Percentiles rank a stretch among this genome's conserved stretches.
Evolutionary conservation across 768 basidiomycete genomes (phyloP).

Genomic region (Suillus subalutaceus): DNA sequence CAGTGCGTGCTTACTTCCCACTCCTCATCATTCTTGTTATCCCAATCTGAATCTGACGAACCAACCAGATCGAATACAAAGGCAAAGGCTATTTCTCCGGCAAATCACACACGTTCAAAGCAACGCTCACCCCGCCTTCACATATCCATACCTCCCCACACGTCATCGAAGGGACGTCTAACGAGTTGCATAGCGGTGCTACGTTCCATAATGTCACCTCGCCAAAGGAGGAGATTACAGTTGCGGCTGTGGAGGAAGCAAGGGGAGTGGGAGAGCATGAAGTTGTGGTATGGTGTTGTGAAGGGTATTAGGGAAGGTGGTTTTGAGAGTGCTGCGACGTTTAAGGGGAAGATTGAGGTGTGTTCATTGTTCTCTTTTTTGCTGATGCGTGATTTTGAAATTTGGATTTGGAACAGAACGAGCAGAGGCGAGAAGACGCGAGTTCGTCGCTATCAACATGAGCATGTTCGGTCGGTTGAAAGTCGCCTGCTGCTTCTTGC

Average conservation of each 20-base stretch:
- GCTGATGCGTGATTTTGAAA: neutral
- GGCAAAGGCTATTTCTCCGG: slow-evolving; percentile 96
- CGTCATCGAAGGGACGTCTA: slow-evolving; percentile 76
- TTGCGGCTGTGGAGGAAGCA: slow-evolving; percentile 62
- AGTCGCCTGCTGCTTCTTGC: too few species aligned
- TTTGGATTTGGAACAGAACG: slow-evolving; percentile 65
- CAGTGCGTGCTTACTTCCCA: slow-evolving; percentile 35
- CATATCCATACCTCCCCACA: slow-evolving; percentile 45
- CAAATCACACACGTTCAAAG: slow-evolving; percentile 92
- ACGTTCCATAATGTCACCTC: slow-evolving; percentile 78
- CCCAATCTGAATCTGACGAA: slow-evolving; percentile 39
- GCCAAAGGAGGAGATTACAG: slow-evolving; percentile 75
- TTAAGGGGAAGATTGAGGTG: slow-evolving; percentile 87
- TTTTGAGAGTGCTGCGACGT: slow-evolving; percentile 86
- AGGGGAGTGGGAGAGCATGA: slow-evolving; percentile 85
- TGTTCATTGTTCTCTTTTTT: neutral
- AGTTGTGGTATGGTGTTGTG: slow-evolving; percentile 83
- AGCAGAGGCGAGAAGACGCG: slow-evolving; percentile 85
- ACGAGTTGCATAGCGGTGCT: slow-evolving; percentile 45
- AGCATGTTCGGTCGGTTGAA: too few species aligned
- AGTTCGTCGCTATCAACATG: too few species aligned
- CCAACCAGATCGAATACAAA: slow-evolving; percentile 83
- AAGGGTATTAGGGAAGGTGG: slow-evolving; percentile 91
- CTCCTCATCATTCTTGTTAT: neutral
- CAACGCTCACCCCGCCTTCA: slow-evolving; percentile 60